phyloP scores from a whole-genome alignment of 495 filamentous ascomycete genomes.

The Paragyromitra xinjiangensis region DNA sequence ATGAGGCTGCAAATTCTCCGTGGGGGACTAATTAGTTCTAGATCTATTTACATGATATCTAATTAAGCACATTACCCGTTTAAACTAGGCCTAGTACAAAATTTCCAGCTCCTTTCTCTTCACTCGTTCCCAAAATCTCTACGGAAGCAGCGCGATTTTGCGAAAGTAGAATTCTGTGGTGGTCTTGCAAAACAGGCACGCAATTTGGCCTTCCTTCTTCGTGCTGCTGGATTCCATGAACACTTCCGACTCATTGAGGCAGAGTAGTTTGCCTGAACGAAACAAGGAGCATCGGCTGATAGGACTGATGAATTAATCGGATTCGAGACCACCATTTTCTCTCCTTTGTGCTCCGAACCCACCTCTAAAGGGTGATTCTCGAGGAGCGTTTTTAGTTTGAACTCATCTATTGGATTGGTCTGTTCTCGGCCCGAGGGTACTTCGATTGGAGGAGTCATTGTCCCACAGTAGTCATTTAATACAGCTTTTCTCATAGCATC shows the following conservation, averaged over 20 bases:
- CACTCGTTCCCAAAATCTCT: neutral
- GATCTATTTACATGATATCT: neutral
- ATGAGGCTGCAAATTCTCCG: no score
- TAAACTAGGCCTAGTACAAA: neutral
- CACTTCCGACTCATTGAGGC: neutral
- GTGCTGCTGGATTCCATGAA: neutral
- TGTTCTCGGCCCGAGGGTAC: neutral
- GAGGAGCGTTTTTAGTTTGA: neutral
- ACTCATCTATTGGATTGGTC: neutral
- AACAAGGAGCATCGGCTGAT: constrained; percentile 4
- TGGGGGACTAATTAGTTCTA: neutral
- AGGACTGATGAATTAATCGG: neutral
- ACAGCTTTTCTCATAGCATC: constrained; percentile 17
- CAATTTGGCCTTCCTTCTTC: neutral
- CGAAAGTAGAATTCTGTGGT: neutral
- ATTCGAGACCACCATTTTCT: neutral
- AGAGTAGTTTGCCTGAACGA: neutral
- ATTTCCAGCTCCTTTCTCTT: neutral
- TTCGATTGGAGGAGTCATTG: neutral
- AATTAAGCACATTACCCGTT: neutral
- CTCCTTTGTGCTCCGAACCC: neutral
- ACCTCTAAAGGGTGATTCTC: neutral
- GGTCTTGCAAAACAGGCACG: neutral
- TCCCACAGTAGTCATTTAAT: neutral
- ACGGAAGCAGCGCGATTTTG: neutral